These are phyloP conservation scores for Neocallimastix lanati DNA, from an alignment of 192 early-diverging fungal genomes.

Conservation along the genomic window DNA sequence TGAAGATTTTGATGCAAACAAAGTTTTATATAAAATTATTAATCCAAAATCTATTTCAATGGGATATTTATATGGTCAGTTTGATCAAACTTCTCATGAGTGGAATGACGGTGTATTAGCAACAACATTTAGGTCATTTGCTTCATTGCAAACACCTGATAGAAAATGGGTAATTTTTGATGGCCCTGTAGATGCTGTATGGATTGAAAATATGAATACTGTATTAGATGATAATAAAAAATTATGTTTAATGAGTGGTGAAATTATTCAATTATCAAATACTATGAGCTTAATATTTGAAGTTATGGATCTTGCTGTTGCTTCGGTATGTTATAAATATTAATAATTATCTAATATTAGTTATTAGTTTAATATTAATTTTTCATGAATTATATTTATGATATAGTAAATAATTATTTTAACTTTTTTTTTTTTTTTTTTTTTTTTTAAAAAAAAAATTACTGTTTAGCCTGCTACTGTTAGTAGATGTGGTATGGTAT, in stretches of 20 bases:
- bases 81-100: neutral
- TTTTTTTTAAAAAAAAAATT: neutral
- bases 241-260: constrained; percentile 40
- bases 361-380: no score
- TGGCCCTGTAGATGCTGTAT: constrained; percentile 9
- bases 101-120: neutral
- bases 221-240: constrained; percentile 48
- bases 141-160: neutral
- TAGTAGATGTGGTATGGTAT: neutral
- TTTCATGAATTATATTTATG: no score
- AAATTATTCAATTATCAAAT: constrained; percentile 44
- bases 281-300: constrained; percentile 47
- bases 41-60: neutral
- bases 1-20: constrained; percentile 8
- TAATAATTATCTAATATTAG: no score
- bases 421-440: constrained; percentile 2
- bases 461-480: neutral
- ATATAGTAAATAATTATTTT: neutral
- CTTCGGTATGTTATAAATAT: constrained; percentile 32
- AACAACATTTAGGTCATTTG: neutral
- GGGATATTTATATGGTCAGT: neutral
- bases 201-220: constrained; percentile 27
- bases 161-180: neutral
- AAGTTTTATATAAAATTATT: neutral
- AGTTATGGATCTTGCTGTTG: constrained; percentile 48